Percentiles rank a stretch among this genome's conserved stretches.
Conservation (phyloP, 2,329 filamentous ascomycete species). For the Fusarium illudens region DNA sequence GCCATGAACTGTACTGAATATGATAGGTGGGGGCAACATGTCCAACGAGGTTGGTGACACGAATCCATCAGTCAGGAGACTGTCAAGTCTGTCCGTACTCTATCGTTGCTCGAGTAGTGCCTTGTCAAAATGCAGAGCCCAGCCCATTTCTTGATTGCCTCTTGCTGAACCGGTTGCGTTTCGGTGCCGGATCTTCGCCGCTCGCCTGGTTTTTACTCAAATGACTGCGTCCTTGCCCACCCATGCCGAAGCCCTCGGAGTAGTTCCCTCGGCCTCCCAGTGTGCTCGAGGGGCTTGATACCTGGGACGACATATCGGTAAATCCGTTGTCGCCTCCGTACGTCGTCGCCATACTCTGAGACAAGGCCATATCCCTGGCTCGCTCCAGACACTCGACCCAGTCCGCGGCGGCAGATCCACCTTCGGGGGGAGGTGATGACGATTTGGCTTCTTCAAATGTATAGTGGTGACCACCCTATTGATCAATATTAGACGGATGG, state of each 20-base stretch:
- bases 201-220: slow-evolving; percentile 67
- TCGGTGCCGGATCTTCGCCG: slow-evolving; percentile 61
- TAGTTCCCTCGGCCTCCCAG: slow-evolving; percentile 67
- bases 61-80: slow-evolving; percentile 14
- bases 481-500: not conserved
- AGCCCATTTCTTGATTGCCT: slow-evolving; percentile 94
- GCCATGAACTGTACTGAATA: slow-evolving; percentile 41
- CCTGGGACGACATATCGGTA: slow-evolving; percentile 72
- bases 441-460: slow-evolving; percentile 93
- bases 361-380: slow-evolving; percentile 83
- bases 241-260: slow-evolving; percentile 58
- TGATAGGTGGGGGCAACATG: slow-evolving; percentile 36
- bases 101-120: slow-evolving; percentile 1
- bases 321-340: slow-evolving; percentile 75
- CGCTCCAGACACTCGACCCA: slow-evolving; percentile 92
- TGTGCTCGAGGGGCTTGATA: slow-evolving; percentile 82
- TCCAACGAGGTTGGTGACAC: slow-evolving; percentile 25
- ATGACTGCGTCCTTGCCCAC: slow-evolving; percentile 64
- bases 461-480: slow-evolving; percentile 86
- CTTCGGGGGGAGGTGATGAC: slow-evolving; percentile 61
- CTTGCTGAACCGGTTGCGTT: slow-evolving; percentile 82
- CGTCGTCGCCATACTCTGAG: slow-evolving; percentile 72
- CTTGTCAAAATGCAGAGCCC: slow-evolving; percentile 78
- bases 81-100: slow-evolving; percentile 17
- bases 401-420: slow-evolving; percentile 78